Evolutionary conservation across 2,329 filamentous ascomycete genomes (phyloP).

Genomic region (Venturia nashicola): DNA sequence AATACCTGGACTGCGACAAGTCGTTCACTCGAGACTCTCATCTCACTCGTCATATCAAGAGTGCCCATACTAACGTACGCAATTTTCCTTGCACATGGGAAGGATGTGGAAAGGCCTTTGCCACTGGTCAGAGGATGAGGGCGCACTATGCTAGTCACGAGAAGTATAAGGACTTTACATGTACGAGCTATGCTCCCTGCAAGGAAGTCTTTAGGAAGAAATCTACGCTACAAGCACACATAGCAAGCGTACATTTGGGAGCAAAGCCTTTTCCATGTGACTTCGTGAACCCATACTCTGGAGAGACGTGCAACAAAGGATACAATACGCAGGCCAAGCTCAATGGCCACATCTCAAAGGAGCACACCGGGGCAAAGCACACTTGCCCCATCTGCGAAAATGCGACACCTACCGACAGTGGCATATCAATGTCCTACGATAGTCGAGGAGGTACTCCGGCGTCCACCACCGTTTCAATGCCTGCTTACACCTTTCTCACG

Average conservation of each 20-base stretch:
- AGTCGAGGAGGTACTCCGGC: not conserved
- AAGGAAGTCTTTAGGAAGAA: conserved; percentile 74
- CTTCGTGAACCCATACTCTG: conserved; percentile 40
- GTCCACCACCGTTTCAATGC: not conserved
- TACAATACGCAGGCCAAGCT: conserved; percentile 66
- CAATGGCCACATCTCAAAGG: conserved; percentile 55
- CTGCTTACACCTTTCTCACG: conserved; percentile 50
- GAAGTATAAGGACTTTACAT: conserved; percentile 63
- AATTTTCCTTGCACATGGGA: conserved; percentile 59
- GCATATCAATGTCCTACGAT: conserved; percentile 5
- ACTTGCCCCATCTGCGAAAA: not conserved
- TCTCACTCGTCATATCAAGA: conserved; percentile 72
- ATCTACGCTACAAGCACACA: conserved; percentile 72
- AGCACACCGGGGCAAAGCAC: conserved; percentile 48
- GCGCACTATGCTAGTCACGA: conserved; percentile 70
- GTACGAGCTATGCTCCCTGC: conserved; percentile 58
- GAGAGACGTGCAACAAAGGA: conserved; percentile 47
- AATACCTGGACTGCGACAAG: conserved; percentile 61
- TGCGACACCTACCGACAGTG: not conserved
- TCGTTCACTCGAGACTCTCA: conserved; percentile 79
- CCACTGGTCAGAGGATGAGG: conserved; percentile 65
- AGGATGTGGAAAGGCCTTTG: conserved; percentile 68
- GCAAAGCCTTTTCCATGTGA: conserved; percentile 60
- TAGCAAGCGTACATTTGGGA: conserved; percentile 62
- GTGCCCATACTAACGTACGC: conserved; percentile 60